Conservation (phyloP, 768 basidiomycete species). For the Lanmaoa rubissima region DNA sequence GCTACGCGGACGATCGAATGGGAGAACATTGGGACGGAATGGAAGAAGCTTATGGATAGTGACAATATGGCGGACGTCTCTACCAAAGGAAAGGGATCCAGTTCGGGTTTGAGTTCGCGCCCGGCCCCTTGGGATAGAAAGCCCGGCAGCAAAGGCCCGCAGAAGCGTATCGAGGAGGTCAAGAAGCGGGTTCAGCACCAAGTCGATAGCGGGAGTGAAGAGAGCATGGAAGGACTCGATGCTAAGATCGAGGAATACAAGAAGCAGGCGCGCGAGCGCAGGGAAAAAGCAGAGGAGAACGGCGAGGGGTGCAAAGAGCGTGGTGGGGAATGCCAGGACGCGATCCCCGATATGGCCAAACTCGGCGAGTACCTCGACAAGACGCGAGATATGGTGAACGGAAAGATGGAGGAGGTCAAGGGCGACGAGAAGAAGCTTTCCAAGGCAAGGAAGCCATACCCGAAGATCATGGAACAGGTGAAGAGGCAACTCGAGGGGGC, state of each 20-base stretch:
- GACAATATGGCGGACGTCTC: neutral
- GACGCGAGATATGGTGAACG: slow-evolving; percentile 17
- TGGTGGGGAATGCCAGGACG: neutral
- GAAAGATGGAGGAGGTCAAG: slow-evolving; percentile 14
- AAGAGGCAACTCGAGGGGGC: slow-evolving; percentile 11
- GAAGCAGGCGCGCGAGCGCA: neutral
- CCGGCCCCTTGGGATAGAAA: neutral
- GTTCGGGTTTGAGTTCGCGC: neutral
- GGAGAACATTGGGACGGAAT: slow-evolving; percentile 19
- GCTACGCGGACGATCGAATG: slow-evolving; percentile 17
- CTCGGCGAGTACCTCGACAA: slow-evolving; percentile 20
- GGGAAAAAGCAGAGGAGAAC: neutral
- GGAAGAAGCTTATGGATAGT: slow-evolving; percentile 17
- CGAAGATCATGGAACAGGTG: slow-evolving; percentile 10
- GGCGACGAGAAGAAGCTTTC: slow-evolving; percentile 20
- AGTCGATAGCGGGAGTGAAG: neutral
- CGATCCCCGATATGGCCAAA: slow-evolving; percentile 3
- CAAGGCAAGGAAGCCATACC: slow-evolving; percentile 16
- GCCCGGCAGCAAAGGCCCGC: neutral
- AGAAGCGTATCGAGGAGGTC: slow-evolving; percentile 4
- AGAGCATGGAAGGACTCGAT: neutral
- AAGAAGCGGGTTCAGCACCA: neutral
- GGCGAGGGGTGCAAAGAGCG: neutral
- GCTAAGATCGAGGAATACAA: slow-evolving; percentile 8
- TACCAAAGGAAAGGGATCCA: neutral